A percentile compares a stretch with the other conserved stretches of the same genome.
Conservation (phyloP, 2,329 filamentous ascomycete genomes). For the Fusarium camptoceras region DNA sequence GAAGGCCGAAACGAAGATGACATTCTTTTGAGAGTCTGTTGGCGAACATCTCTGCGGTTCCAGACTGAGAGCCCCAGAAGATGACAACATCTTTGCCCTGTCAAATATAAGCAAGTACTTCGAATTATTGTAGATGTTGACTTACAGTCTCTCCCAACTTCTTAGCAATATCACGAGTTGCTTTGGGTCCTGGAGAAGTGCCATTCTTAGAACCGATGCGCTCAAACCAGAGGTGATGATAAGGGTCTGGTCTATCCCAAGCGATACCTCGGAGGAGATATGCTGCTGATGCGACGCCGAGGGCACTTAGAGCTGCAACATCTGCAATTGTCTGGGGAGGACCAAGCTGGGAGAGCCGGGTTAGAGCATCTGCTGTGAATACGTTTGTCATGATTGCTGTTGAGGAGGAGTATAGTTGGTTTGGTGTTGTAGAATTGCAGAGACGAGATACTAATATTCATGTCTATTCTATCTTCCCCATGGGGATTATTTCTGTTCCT, state of each 20-base stretch:
- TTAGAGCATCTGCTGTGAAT: slow-evolving; percentile 37
- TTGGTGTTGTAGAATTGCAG: not conserved
- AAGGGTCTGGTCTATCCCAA: slow-evolving; percentile 64
- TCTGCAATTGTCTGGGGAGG: slow-evolving; percentile 42
- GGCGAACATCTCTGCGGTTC: slow-evolving; percentile 92
- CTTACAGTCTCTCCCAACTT: slow-evolving; percentile 49
- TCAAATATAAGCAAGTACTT: not conserved
- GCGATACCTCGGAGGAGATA: slow-evolving; percentile 57
- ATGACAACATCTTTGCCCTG: slow-evolving; percentile 84
- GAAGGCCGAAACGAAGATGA: slow-evolving; percentile 85
- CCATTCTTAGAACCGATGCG: slow-evolving; percentile 54
- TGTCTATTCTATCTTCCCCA: not conserved
- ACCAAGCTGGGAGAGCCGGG: slow-evolving; percentile 36
- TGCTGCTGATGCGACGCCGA: slow-evolving; percentile 40
- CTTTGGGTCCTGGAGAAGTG: slow-evolving; percentile 44
- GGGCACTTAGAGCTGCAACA: slow-evolving; percentile 43
- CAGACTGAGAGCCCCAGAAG: slow-evolving; percentile 96
- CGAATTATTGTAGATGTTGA: not conserved
- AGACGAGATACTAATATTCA: slow-evolving; percentile 24
- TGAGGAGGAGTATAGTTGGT: not conserved
- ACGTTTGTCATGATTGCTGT: slow-evolving; percentile 32
- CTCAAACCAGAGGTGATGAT: slow-evolving; percentile 61
- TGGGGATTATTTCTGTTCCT: not conserved
- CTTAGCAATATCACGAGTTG: slow-evolving; percentile 59
- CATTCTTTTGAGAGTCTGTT: slow-evolving; percentile 90